Conservation (phyloP, 1,284 basidiomycete genomes). For the Coniferiporia sulphurascens region DNA sequence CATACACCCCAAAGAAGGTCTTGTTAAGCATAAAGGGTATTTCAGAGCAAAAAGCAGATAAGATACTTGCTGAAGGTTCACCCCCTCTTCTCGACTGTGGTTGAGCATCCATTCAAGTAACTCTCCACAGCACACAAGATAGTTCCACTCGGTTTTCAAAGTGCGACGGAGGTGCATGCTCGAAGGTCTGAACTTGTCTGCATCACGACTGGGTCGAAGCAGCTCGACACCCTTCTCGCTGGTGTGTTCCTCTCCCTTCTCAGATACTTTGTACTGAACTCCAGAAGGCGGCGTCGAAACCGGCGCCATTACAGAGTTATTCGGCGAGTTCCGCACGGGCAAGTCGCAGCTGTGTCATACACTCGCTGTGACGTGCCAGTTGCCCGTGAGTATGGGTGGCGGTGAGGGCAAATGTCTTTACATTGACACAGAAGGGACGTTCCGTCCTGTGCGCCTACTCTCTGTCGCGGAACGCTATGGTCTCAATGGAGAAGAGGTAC, state of each 20-base stretch:
- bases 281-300: constrained; percentile 90
- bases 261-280: neutral
- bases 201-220: constrained; percentile 96
- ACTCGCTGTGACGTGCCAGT: constrained; percentile 95
- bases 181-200: constrained; percentile 94
- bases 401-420: constrained; percentile 99
- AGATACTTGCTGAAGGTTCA: constrained; percentile 88
- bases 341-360: constrained; percentile 99
- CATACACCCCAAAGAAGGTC: constrained; percentile 95
- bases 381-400: constrained; percentile 96
- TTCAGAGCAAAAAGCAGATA: constrained; percentile 96
- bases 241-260: constrained; percentile 45
- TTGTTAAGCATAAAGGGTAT: constrained; percentile 94
- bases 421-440: constrained; percentile 99
- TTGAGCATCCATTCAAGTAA: neutral
- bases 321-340: constrained; percentile 98
- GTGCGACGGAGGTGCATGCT: constrained; percentile 95
- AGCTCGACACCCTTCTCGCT: constrained; percentile 92
- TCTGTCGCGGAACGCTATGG: constrained; percentile 96
- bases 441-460: constrained; percentile 92
- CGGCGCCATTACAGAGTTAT: constrained; percentile 96
- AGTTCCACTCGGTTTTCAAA: constrained; percentile 96
- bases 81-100: constrained; percentile 11
- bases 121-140: constrained; percentile 79
- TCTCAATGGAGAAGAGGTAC: constrained; percentile 93